Percentiles rank a stretch among this genome's conserved stretches.
Evolutionary conservation across 2,329 filamentous ascomycete genomes (phyloP).

Genomic region (Calcarisporium arbuscula): DNA sequence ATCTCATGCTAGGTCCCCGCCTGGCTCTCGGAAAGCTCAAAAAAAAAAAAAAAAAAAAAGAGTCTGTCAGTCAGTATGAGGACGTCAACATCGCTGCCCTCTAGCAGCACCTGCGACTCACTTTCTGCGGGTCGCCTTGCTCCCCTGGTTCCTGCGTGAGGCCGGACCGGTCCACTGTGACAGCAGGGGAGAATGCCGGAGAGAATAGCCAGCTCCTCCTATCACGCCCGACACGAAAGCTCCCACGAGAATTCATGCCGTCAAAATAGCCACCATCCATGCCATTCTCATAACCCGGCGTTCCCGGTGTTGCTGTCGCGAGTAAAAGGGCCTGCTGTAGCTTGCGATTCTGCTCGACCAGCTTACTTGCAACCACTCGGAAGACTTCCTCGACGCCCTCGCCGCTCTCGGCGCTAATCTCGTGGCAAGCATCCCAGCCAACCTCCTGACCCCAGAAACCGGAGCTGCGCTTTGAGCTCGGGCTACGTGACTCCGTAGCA

Average conservation of each 20-base stretch:
- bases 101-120: constrained; percentile 23
- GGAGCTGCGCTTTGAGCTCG: constrained; percentile 59
- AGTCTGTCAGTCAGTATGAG: no score
- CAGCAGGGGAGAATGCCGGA: constrained; percentile 44
- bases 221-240: constrained; percentile 53
- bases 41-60: constrained; percentile 8
- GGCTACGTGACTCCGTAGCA: constrained; percentile 48
- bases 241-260: constrained; percentile 36
- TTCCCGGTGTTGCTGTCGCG: constrained; percentile 46
- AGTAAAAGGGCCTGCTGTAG: constrained; percentile 52
- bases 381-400: constrained; percentile 98
- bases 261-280: constrained; percentile 48
- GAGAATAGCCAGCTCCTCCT: constrained; percentile 54
- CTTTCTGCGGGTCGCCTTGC: constrained; percentile 16
- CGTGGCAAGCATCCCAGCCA: constrained; percentile 95
- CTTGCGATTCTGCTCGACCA: constrained; percentile 58
- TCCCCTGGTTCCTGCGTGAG: constrained; percentile 20
- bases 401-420: constrained; percentile 88
- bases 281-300: constrained; percentile 38
- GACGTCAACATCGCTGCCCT: background rate
- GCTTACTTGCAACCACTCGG: constrained; percentile 57
- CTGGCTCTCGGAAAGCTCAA: constrained; percentile 7
- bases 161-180: constrained; percentile 39
- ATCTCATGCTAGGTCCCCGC: constrained; percentile 20
- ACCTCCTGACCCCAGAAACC: constrained; percentile 89